Evolutionary conservation across 2,329 filamentous ascomycete species (phyloP).

Genomic region (Penicillium rolfsii): DNA sequence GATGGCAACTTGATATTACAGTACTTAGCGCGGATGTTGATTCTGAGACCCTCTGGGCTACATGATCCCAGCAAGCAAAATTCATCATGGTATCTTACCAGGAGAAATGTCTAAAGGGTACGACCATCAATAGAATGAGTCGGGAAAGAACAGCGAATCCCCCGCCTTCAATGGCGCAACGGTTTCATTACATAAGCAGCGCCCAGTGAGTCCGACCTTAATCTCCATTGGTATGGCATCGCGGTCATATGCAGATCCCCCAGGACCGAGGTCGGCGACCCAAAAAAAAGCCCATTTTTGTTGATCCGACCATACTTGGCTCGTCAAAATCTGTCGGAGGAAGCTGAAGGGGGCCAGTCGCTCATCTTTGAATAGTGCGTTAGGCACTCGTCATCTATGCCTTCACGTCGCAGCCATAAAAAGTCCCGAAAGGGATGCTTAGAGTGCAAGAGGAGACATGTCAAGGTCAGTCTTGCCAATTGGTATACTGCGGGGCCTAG

Average conservation of each 20-base stretch:
- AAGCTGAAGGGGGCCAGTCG: background rate
- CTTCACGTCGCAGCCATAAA: conserved; percentile 41
- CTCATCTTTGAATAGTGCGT: background rate
- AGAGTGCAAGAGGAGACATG: conserved; percentile 45
- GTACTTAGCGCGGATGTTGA: too few relatives aligned
- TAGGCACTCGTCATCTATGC: conserved; percentile 25
- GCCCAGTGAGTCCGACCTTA: background rate
- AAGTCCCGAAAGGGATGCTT: conserved; percentile 47
- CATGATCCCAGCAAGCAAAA: too few relatives aligned
- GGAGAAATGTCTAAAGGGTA: background rate
- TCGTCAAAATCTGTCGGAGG: background rate
- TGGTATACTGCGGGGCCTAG: background rate
- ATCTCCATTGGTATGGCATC: background rate
- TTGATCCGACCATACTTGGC: background rate
- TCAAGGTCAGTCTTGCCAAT: conserved; percentile 37
- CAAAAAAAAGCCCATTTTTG: background rate
- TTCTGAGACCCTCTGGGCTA: too few relatives aligned
- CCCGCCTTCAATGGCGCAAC: background rate
- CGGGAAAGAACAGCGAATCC: too few relatives aligned
- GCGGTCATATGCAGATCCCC: conserved; percentile 13
- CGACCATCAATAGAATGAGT: too few relatives aligned
- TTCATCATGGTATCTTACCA: background rate
- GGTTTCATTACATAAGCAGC: conserved; percentile 4
- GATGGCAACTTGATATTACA: too few relatives aligned
- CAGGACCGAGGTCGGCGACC: conserved; percentile 6